Evolutionary conservation across 768 basidiomycete genomes (phyloP), one percentile per base, ranked within the genome.

Genomic region (Gautieria morchelliformis): DNA sequence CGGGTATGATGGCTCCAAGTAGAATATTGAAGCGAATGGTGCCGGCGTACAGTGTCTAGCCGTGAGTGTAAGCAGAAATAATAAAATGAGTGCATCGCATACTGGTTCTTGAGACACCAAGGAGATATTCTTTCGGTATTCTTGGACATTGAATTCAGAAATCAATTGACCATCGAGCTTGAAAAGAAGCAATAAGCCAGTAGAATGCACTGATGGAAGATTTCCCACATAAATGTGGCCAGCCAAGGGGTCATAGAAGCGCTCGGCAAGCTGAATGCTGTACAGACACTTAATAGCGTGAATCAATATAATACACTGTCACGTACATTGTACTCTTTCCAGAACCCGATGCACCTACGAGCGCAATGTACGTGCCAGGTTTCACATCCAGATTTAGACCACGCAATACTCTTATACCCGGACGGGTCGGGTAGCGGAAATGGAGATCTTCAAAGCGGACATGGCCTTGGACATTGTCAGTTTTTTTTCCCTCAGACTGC

Each of bases 401-500:
- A 47, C 88, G 84, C 58, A 97, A 72, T 17, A 97, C 91, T 50
- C 86, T 86, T 15, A 90, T 84, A 63, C 82, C 82, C 45, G 89
- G 87, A 44, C 93, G 78, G 9, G 89, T 89, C 1, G 93, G 93
- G 71, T 96, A 96, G 14, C 89, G 82, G 80, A 97, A 96, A 66
- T 85, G 81, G 32, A 95, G 78, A 61, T 86, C 77, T 67, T 93
- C 85, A 62, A 95, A 80, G 20, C 77, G 78, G 58, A 95, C 82
- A 59, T 81, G 82, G 11, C 89, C 88, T 35, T 70, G 65, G 37
- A 78, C 74, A 17, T 71, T 69, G 12, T 71, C 63, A 20, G 69
- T 65, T 40, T 79, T 74, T 65, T 82, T 83, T 58, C 88, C 88
- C 48, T 78, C 80, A 2, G 74, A 70, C 1, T 84, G 85, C 61